phyloP scores from a whole-genome alignment of 2,329 filamentous ascomycete species.

The Coniochaeta sp. region DNA sequence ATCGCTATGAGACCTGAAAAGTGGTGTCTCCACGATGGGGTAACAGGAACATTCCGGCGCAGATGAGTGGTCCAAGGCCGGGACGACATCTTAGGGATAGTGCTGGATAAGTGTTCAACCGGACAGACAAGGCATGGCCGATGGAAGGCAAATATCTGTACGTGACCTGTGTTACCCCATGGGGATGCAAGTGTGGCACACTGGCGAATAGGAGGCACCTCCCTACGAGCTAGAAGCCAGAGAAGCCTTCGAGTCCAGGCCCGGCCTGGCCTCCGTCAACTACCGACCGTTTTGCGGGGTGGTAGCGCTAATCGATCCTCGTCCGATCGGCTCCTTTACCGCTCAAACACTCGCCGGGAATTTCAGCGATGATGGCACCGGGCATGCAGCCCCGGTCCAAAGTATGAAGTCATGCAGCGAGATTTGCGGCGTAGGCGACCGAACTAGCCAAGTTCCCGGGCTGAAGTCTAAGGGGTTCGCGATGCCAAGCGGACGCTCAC shows the following conservation, averaged over 20 bases:
- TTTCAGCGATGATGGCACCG: neutral
- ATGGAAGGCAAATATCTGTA: neutral
- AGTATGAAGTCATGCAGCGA: neutral
- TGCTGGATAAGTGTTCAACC: neutral
- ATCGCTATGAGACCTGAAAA: neutral
- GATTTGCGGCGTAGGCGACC: neutral
- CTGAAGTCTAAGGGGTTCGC: too few species aligned
- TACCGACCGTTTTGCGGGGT: constrained; percentile 1
- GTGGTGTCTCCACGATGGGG: neutral
- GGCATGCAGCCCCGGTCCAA: neutral
- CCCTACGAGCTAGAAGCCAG: neutral
- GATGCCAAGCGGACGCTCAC: neutral
- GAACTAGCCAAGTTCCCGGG: too few species aligned
- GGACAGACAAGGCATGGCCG: neutral
- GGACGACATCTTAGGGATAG: neutral
- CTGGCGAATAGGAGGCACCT: neutral
- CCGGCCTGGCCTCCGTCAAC: neutral
- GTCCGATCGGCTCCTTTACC: neutral
- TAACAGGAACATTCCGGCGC: neutral
- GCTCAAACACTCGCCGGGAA: neutral
- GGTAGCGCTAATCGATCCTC: neutral
- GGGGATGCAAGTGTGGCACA: neutral
- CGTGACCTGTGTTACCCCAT: neutral
- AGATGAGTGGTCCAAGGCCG: neutral
- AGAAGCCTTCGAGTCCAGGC: neutral